Evolutionary conservation across 306 rosid genomes (phyloP).

Genomic region (Cicer yamashitae): DNA sequence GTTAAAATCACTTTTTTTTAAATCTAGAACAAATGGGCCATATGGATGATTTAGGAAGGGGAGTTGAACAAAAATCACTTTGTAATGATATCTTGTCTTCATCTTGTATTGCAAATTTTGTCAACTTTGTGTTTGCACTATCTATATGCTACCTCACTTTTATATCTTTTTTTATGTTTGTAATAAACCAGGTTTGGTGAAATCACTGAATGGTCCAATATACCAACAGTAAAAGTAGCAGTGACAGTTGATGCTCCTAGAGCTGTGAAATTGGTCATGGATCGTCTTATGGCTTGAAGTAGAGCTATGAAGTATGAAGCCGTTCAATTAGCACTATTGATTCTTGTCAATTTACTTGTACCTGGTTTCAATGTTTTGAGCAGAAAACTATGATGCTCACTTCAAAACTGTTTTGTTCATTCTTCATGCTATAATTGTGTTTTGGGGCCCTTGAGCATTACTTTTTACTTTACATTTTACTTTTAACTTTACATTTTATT

Average conservation of each 20-base stretch:
- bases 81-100: constrained; percentile 1
- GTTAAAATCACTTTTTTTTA: too few relatives aligned
- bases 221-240: constrained; percentile 86
- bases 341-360: constrained; percentile 18
- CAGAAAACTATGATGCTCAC: constrained; percentile 24
- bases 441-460: constrained; percentile 5
- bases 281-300: constrained; percentile 67
- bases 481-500: constrained; percentile 5
- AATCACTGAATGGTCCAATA: constrained; percentile 81
- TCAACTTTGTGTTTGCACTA: constrained; percentile 5
- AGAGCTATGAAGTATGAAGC: neutral
- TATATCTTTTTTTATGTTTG: constrained; percentile 30
- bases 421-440: constrained; percentile 18
- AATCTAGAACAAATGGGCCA: too few relatives aligned
- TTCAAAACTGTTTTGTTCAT: neutral
- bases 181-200: constrained; percentile 73
- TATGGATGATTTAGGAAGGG: constrained; percentile 20
- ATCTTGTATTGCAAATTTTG: neutral
- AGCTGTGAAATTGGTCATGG: constrained; percentile 70
- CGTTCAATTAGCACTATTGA: neutral
- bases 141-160: neutral
- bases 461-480: constrained; percentile 6
- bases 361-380: neutral
- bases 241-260: constrained; percentile 88
- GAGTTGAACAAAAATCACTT: neutral